Percentiles rank a stretch among this genome's conserved stretches.
Evolutionary conservation across 495 filamentous ascomycete species (phyloP).

Genomic region (Neurospora tetraspora): DNA sequence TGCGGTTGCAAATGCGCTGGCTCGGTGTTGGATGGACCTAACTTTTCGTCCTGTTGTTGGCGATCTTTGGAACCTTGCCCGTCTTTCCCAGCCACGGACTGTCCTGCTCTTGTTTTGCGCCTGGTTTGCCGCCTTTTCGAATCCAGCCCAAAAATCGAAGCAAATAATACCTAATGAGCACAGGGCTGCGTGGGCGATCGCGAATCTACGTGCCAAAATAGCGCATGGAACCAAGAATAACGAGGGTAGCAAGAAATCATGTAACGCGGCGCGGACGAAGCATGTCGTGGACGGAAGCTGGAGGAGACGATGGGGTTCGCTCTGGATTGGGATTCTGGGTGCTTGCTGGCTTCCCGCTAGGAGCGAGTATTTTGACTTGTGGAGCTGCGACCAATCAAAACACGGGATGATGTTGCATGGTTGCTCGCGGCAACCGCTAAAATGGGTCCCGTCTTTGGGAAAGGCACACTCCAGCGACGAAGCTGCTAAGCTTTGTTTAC

Average conservation of each 20-base stretch:
- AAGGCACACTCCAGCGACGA: neutral
- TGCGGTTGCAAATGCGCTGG: slow-evolving; percentile 4
- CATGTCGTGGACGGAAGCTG: slow-evolving; percentile 1
- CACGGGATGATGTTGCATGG: neutral
- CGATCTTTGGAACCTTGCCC: neutral
- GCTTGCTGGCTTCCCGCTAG: slow-evolving; percentile 9
- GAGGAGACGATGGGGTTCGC: neutral
- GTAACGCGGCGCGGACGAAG: slow-evolving; percentile 18
- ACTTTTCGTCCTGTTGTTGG: neutral
- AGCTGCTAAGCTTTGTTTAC: slow-evolving; percentile 1
- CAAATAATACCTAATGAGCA: neutral
- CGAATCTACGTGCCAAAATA: slow-evolving; percentile 24
- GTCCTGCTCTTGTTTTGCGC: neutral
- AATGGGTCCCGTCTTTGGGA: neutral
- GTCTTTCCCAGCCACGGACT: neutral
- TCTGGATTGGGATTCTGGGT: slow-evolving; percentile 3
- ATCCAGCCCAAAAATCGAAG: neutral
- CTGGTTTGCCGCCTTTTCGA: neutral
- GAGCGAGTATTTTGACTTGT: slow-evolving; percentile 19
- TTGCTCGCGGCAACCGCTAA: slow-evolving; percentile 19
- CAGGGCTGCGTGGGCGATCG: neutral
- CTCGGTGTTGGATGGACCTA: slow-evolving; percentile 1
- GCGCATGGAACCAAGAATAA: slow-evolving; percentile 17
- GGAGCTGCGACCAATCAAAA: slow-evolving; percentile 13
- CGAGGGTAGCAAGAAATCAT: slow-evolving; percentile 12